Conservation (phyloP, 495 filamentous ascomycete genomes). For the Aspergillus campestris region DNA sequence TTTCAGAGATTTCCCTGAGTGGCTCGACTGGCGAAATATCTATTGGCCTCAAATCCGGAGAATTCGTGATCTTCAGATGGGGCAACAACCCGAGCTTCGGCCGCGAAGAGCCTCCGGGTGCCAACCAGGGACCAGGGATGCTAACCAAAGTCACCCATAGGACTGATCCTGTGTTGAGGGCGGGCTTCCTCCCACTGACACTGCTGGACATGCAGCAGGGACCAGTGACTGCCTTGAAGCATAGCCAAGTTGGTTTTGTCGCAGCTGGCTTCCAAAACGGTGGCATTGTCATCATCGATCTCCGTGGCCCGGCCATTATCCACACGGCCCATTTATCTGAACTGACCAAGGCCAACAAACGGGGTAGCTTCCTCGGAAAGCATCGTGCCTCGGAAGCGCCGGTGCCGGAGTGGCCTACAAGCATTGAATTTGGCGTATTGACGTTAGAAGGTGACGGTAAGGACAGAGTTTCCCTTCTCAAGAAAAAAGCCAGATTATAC, state of each 20-base stretch:
- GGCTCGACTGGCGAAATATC: constrained; percentile 75
- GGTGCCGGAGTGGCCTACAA: constrained; percentile 62
- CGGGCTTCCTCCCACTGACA: constrained; percentile 72
- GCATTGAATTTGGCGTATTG: constrained; percentile 87
- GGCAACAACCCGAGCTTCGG: constrained; percentile 60
- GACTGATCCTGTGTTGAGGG: constrained; percentile 69
- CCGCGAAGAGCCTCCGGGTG: constrained; percentile 46
- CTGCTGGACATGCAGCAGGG: constrained; percentile 77
- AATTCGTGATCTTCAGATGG: constrained; percentile 85
- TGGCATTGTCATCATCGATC: constrained; percentile 68
- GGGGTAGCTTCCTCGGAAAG: constrained; percentile 52
- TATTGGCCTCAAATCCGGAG: constrained; percentile 70
- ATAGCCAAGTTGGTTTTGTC: constrained; percentile 88
- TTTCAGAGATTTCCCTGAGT: constrained; percentile 67
- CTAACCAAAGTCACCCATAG: constrained; percentile 66
- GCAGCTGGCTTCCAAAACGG: constrained; percentile 78
- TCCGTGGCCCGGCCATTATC: constrained; percentile 84
- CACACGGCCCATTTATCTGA: constrained; percentile 59
- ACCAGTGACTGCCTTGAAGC: constrained; percentile 63
- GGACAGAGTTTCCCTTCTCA: neutral
- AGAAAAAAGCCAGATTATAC: neutral
- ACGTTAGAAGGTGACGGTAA: constrained; percentile 77
- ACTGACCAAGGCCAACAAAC: constrained; percentile 59
- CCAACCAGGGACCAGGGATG: constrained; percentile 43
- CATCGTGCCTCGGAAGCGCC: constrained; percentile 35